Evolutionary conservation across 805 yeast genomes (phyloP), one percentile per base, ranked within the genome.

Genomic region (Brettanomyces custersianus): DNA sequence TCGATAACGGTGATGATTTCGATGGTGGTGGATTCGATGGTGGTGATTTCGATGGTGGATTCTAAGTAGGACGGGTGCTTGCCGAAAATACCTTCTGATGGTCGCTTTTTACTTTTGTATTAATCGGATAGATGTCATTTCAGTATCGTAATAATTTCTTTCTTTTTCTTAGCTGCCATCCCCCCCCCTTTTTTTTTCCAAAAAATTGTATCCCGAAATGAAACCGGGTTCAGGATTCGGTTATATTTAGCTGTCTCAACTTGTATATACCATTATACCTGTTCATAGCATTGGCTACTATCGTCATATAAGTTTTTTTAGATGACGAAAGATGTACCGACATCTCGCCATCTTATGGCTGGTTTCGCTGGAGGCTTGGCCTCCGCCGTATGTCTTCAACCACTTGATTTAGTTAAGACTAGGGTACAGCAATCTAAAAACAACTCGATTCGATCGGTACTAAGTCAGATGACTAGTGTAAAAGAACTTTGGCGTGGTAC

Each of bases 401-500:
- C 97, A 1, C 68, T 90, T 31, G 97, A 90, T 56, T 66, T 90
- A 31, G 60, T 90, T 32, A 90, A 90, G 56, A 90, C 97, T 0
- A 60, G 97, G 43, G 65, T 86, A 7, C 97, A 86, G 60, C 90
- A 81, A 51, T 53, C 61, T 23, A 44, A 52, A 11, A 44, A 51
- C 4, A 45, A 59, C 5, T 57, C 68, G 6, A 40, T 65, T 5
- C 25, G 39, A 8, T 39, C 55, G 0, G 59, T 62, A 1, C 33
- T 66, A 11, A 60, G 55, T 36, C 69, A 70, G 32, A 45, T 80
- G 8, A 56, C 59, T 3, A 55, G 62, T 16, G 38, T 66, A 19
- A 55, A 53, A 33, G 75, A 78, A 35, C 63, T 88, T 27, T 92
- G 98, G 98, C 69, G 95, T 37, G 98, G 98, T 0, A 90, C 95